These are phyloP conservation scores for Phytopythium boreale DNA, from an alignment of 352 stramenopile species.

Conservation along the genomic window DNA sequence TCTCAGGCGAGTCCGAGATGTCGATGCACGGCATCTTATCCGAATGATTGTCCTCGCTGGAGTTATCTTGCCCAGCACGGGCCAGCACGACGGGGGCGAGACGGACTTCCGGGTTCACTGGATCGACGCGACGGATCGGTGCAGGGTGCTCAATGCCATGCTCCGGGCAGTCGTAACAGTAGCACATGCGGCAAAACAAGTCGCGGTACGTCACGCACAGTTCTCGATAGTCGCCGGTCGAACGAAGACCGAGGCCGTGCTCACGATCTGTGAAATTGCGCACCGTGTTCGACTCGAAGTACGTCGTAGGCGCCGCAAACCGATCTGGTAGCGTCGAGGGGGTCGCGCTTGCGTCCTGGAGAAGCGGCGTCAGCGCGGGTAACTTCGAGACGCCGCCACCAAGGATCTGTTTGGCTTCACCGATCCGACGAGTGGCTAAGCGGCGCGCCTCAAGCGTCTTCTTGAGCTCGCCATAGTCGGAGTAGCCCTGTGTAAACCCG, in stretches of 20 bases:
- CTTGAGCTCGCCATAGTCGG: constrained; percentile 70
- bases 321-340: constrained; percentile 30
- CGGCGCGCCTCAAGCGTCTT: constrained; percentile 46
- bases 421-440: constrained; percentile 34
- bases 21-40: not conserved
- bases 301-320: constrained; percentile 45
- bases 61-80: not conserved
- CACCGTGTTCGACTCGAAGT: constrained; percentile 68
- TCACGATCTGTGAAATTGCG: constrained; percentile 27
- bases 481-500: constrained; percentile 55
- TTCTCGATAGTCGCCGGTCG: constrained; percentile 60
- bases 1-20: not conserved
- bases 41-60: not conserved
- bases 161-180: constrained; percentile 90
- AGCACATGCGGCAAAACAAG: constrained; percentile 91
- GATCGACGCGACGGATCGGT: constrained; percentile 50
- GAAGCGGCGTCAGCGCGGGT: constrained; percentile 24
- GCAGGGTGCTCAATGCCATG: constrained; percentile 86
- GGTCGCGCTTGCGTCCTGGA: constrained; percentile 15
- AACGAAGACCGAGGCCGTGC: constrained; percentile 43
- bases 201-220: constrained; percentile 87
- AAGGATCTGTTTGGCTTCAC: constrained; percentile 42
- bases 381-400: constrained; percentile 25
- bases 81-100: constrained; percentile 30
- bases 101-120: constrained; percentile 48